Evolutionary conservation across 768 basidiomycete species (phyloP).

Genomic region (Dentipellis fragilis): DNA sequence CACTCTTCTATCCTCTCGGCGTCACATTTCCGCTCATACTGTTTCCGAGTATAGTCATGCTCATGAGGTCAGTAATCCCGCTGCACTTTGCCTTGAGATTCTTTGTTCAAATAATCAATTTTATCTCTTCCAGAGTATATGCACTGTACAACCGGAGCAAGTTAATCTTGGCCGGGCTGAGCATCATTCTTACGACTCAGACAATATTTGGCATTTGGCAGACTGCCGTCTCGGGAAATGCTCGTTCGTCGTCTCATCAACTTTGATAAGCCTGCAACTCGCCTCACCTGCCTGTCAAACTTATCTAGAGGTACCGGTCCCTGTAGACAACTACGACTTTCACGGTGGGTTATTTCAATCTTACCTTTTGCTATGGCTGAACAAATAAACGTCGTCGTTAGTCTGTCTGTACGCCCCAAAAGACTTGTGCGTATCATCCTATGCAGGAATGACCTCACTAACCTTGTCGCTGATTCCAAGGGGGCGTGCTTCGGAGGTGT

Average conservation of each 20-base stretch:
- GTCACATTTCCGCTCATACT: conserved; percentile 9
- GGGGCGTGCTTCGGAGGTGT: conserved; percentile 6
- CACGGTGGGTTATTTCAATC: conserved; percentile 5
- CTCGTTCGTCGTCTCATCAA: conserved; percentile 1
- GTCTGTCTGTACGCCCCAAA: conserved; percentile 11
- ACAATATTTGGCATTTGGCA: conserved; percentile 9
- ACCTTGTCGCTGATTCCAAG: not conserved
- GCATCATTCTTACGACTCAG: conserved; percentile 4
- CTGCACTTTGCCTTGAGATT: no score
- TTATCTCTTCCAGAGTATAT: conserved; percentile 6
- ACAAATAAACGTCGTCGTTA: not conserved
- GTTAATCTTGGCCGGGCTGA: conserved; percentile 6
- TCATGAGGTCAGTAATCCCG: conserved; percentile 7
- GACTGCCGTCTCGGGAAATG: conserved; percentile 5
- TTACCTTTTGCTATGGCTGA: not conserved
- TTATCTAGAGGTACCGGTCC: conserved; percentile 7
- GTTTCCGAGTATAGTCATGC: conserved; percentile 11
- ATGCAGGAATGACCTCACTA: not conserved
- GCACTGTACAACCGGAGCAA: conserved; percentile 12
- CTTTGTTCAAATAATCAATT: no score
- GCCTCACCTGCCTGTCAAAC: not conserved
- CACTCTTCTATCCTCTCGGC: conserved; percentile 11
- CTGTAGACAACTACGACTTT: conserved; percentile 12
- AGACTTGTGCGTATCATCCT: conserved; percentile 7
- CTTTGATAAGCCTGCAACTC: not conserved